Evolutionary conservation across 768 basidiomycete genomes (phyloP).

Genomic region (Lentinula edodes): DNA sequence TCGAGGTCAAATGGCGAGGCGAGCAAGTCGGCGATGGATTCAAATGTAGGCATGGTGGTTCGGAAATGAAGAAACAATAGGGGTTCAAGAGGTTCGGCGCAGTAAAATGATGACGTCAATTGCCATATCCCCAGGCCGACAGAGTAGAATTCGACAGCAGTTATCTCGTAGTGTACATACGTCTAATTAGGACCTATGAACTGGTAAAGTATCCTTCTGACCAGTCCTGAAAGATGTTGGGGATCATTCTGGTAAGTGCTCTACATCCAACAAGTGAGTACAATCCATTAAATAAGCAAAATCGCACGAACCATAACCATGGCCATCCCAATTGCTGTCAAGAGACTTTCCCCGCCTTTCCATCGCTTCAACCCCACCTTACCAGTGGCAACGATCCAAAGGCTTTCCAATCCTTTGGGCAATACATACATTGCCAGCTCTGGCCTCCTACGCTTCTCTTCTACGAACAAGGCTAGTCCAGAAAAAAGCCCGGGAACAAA

Average conservation of each 20-base stretch:
- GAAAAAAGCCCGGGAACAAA: conserved; percentile 69
- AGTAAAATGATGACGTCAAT: too few species aligned
- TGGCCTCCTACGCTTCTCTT: conserved; percentile 81
- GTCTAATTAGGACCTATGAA: conserved; percentile 79
- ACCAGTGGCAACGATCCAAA: conserved; percentile 77
- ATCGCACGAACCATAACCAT: conserved; percentile 75
- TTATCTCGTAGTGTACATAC: too few species aligned
- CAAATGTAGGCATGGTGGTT: too few species aligned
- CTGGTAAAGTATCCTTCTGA: conserved; percentile 79
- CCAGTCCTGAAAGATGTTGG: conserved; percentile 75
- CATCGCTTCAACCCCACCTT: conserved; percentile 68
- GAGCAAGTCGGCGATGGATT: too few species aligned
- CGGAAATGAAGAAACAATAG: too few species aligned
- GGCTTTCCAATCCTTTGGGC: conserved; percentile 85
- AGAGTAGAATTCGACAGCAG: too few species aligned
- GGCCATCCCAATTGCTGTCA: conserved; percentile 77
- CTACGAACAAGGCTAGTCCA: conserved; percentile 78
- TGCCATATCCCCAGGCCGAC: too few species aligned
- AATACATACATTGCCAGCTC: conserved; percentile 92
- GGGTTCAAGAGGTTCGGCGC: too few species aligned
- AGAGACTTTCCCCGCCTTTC: conserved; percentile 60
- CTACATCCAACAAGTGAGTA: conserved; percentile 25
- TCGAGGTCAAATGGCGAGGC: too few species aligned
- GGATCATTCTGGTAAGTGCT: conserved; percentile 81
- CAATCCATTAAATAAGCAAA: background rate